Evolutionary conservation across 2,329 filamentous ascomycete species (phyloP).

Genomic region (Sarocladium strictum): DNA sequence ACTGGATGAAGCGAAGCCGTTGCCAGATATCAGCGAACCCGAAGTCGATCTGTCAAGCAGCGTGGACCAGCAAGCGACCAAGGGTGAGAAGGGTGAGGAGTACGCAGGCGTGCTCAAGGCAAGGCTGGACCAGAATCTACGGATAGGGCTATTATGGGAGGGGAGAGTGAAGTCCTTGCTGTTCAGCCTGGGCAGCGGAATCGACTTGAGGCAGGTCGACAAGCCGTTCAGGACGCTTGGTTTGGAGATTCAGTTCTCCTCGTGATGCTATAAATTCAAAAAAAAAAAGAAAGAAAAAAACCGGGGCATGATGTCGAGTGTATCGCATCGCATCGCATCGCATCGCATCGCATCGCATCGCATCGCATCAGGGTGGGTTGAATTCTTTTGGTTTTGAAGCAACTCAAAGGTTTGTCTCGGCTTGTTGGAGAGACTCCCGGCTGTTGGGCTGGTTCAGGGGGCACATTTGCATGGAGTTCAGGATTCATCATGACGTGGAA

Average conservation of each 20-base stretch:
- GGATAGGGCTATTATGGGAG: constrained; percentile 86
- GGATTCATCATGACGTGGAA: too few relatives aligned
- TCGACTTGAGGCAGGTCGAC: constrained; percentile 72
- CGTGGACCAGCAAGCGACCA: background rate
- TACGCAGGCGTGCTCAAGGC: constrained; percentile 87
- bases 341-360: too few relatives aligned
- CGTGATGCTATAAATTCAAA: constrained; percentile 36
- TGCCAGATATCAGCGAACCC: too few relatives aligned
- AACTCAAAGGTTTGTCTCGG: too few relatives aligned
- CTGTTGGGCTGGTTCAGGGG: too few relatives aligned
- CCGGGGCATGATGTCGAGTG: background rate
- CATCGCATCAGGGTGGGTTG: too few relatives aligned
- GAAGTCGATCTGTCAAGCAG: background rate
- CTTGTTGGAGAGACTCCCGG: too few relatives aligned
- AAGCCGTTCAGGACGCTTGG: constrained; percentile 73
- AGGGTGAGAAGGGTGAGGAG: constrained; percentile 45
- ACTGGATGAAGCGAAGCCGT: constrained; percentile 32
- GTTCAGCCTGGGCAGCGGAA: constrained; percentile 81
- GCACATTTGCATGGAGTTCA: too few relatives aligned
- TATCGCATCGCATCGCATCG: too few relatives aligned
- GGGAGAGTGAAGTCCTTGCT: constrained; percentile 86
- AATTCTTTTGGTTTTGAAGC: too few relatives aligned
- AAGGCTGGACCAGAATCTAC: constrained; percentile 80
- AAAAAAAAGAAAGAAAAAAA: background rate
- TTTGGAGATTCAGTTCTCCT: constrained; percentile 77